Evolutionary conservation across 495 filamentous ascomycete species (phyloP).

Genomic region (Neurospora sp.): DNA sequence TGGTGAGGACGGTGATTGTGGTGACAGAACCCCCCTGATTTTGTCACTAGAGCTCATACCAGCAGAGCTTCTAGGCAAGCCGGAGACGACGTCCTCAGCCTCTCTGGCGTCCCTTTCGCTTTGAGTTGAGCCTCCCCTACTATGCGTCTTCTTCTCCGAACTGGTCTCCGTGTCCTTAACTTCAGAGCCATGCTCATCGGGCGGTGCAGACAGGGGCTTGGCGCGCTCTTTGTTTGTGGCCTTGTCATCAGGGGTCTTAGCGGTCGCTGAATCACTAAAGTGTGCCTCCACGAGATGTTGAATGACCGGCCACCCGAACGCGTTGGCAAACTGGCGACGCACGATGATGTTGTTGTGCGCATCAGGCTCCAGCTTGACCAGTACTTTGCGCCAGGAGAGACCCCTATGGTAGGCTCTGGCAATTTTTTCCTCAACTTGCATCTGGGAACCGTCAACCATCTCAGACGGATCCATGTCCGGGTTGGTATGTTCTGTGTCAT

Average conservation of each 20-base stretch:
- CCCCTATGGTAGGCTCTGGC: conserved; percentile 86
- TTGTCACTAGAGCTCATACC: not conserved
- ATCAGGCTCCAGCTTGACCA: conserved; percentile 90
- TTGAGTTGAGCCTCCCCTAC: conserved; percentile 1
- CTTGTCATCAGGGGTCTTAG: conserved; percentile 47
- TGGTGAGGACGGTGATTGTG: conserved; percentile 4
- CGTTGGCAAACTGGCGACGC: conserved; percentile 89
- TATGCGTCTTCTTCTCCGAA: not conserved
- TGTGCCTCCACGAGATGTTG: conserved; percentile 91
- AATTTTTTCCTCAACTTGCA: conserved; percentile 96
- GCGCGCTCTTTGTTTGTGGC: conserved; percentile 33
- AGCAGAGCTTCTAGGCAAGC: not conserved
- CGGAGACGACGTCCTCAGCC: conserved; percentile 8
- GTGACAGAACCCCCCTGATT: conserved; percentile 1
- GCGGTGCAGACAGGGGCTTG: conserved; percentile 21
- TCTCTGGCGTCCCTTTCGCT: conserved; percentile 10
- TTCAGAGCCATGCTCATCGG: conserved; percentile 30
- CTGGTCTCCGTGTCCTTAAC: conserved; percentile 15
- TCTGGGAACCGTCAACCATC: conserved; percentile 43
- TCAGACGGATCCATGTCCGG: conserved; percentile 30
- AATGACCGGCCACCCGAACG: conserved; percentile 93
- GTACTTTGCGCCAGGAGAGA: conserved; percentile 89
- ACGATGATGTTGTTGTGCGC: conserved; percentile 98
- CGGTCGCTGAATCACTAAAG: conserved; percentile 59
- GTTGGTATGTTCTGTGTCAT: conserved; percentile 25